These are phyloP conservation scores for Eucalyptus paniculata DNA, from an alignment of 345 rosid genomes.

Conservation along the genomic window DNA sequence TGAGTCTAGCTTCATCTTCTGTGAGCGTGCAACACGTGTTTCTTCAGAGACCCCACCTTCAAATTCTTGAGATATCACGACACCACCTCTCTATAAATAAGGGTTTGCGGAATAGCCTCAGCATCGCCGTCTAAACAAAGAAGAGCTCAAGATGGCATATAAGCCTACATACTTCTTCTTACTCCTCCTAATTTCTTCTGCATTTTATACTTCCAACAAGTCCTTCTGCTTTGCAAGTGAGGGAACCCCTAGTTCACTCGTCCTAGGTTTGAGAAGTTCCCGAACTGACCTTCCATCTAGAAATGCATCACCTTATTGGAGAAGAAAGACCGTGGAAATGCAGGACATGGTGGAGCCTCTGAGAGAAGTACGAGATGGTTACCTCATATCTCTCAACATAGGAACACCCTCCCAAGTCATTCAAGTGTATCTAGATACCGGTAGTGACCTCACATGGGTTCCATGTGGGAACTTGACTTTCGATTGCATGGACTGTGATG, in stretches of 20 bases:
- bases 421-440: constrained; percentile 79
- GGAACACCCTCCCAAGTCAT: constrained; percentile 76
- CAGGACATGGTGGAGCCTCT: constrained; percentile 28
- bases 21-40: background rate
- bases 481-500: constrained; percentile 66
- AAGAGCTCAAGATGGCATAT: background rate
- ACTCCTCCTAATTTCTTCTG: background rate
- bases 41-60: background rate
- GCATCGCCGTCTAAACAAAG: background rate
- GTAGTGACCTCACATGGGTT: constrained; percentile 90
- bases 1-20: background rate
- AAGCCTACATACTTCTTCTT: background rate
- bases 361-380: constrained; percentile 69
- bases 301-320: background rate
- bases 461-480: constrained; percentile 75
- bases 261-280: constrained; percentile 41
- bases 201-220: background rate
- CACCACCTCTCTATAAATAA: background rate
- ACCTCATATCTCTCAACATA: constrained; percentile 46
- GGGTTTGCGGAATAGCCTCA: background rate
- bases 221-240: constrained; percentile 15
- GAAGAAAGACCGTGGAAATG: background rate
- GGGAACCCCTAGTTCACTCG: constrained; percentile 16
- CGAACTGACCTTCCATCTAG: constrained; percentile 10
- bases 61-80: background rate